Conservation (phyloP, 2,329 filamentous ascomycete species). For the Coniochaeta sp. region DNA sequence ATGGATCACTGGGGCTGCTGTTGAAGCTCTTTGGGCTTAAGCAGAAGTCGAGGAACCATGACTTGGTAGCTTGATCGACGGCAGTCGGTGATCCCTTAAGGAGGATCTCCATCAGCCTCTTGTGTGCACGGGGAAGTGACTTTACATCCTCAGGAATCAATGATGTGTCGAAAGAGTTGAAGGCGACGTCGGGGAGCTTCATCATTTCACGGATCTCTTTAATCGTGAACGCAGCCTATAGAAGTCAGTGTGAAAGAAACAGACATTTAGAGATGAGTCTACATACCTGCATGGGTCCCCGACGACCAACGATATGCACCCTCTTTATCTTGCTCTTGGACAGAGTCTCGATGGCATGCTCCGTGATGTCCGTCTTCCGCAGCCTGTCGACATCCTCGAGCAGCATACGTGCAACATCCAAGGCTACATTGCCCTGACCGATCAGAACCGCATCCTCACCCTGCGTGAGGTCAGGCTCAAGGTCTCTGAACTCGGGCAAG, state of each 20-base stretch:
- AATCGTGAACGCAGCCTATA: conserved; percentile 83
- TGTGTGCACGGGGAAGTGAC: conserved; percentile 66
- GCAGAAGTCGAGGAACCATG: conserved; percentile 82
- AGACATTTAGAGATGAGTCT: not conserved
- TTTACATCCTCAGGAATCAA: conserved; percentile 63
- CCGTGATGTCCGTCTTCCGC: conserved; percentile 80
- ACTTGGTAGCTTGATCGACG: conserved; percentile 45
- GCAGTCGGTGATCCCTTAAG: conserved; percentile 61
- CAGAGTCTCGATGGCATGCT: conserved; percentile 70
- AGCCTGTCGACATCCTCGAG: conserved; percentile 69
- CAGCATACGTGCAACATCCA: conserved; percentile 87
- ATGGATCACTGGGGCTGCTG: conserved; percentile 34
- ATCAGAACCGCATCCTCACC: conserved; percentile 83
- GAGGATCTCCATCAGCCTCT: conserved; percentile 74
- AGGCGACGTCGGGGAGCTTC: conserved; percentile 64
- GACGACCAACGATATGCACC: conserved; percentile 80
- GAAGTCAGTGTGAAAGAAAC: conserved; percentile 3
- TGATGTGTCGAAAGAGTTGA: conserved; percentile 58
- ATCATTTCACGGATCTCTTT: conserved; percentile 89
- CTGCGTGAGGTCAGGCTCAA: conserved; percentile 65
- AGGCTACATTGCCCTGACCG: conserved; percentile 91
- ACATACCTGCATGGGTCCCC: conserved; percentile 76
- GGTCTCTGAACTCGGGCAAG: conserved; percentile 67
- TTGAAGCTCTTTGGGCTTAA: conserved; percentile 69
- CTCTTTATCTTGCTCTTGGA: conserved; percentile 66